A percentile compares a stretch with the other conserved stretches of the same genome.
phyloP scores from a whole-genome alignment of 1,284 basidiomycete genomes.

The Malassezia equina region DNA sequence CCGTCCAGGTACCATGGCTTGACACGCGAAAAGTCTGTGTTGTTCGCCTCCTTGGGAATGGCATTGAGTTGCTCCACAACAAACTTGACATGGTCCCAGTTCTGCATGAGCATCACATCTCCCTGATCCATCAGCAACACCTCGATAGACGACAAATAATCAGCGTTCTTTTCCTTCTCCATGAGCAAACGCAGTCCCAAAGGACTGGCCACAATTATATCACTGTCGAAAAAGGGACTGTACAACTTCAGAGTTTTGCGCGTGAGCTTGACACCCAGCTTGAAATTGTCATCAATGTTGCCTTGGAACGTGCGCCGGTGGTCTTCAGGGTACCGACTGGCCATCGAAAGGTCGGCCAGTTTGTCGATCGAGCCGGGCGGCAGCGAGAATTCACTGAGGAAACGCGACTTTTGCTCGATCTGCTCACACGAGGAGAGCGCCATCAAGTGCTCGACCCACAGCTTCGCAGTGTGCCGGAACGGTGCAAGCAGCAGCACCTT shows the following conservation, averaged over 20 bases:
- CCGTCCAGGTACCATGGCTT: constrained; percentile 96
- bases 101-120: constrained; percentile 92
- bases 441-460: constrained; percentile 54
- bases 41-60: constrained; percentile 80
- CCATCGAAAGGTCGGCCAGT: constrained; percentile 53
- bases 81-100: constrained; percentile 97
- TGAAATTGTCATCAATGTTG: constrained; percentile 94
- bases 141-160: constrained; percentile 89
- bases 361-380: constrained; percentile 73
- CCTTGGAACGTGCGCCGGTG: constrained; percentile 89
- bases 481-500: constrained; percentile 84
- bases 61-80: constrained; percentile 73
- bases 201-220: constrained; percentile 86
- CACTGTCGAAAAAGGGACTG: constrained; percentile 77
- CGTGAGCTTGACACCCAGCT: constrained; percentile 83
- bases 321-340: constrained; percentile 70
- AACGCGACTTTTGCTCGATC: constrained; percentile 62
- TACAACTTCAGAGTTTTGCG: constrained; percentile 78
- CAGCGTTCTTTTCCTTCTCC: constrained; percentile 75
- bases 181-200: constrained; percentile 80
- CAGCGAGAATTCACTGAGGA: constrained; percentile 69
- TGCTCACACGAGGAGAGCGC: constrained; percentile 30
- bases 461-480: constrained; percentile 75
- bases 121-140: constrained; percentile 83
- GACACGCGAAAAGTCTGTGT: constrained; percentile 89